Conservation (phyloP, 257 asterid species). For the Ophiorrhiza pumila region DNA sequence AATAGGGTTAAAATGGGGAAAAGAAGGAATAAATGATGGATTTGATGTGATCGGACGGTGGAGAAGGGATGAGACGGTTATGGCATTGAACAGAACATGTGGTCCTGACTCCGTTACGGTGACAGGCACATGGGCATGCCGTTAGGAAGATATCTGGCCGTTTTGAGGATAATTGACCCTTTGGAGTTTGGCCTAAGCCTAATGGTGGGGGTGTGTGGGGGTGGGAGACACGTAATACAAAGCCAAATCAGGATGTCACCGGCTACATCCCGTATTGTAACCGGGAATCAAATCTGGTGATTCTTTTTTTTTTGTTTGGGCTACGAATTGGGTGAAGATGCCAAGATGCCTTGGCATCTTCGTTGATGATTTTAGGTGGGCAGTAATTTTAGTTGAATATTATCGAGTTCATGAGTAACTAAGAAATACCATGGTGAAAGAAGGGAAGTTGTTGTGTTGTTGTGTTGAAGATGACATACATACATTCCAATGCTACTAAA, state of each 20-base stretch:
- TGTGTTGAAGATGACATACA: too few species aligned
- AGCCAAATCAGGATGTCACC: not conserved
- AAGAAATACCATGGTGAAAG: too few species aligned
- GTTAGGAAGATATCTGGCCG: constrained; percentile 62
- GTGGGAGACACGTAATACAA: constrained; percentile 35
- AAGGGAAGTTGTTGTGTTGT: too few species aligned
- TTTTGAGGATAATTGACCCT: constrained; percentile 35
- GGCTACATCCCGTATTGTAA: constrained; percentile 5
- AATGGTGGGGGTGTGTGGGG: too few species aligned
- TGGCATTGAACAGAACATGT: constrained; percentile 52
- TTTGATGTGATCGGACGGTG: constrained; percentile 61
- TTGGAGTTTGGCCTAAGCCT: constrained; percentile 9
- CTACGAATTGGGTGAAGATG: not conserved
- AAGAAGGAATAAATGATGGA: not conserved
- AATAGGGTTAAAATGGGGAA: constrained; percentile 20
- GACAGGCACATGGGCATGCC: constrained; percentile 93
- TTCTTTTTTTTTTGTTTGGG: not conserved
- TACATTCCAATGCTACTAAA: too few species aligned
- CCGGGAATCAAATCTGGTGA: constrained; percentile 10
- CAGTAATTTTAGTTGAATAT: too few species aligned
- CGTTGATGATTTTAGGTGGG: not conserved
- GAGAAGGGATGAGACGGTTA: constrained; percentile 61
- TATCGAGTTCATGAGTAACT: too few species aligned
- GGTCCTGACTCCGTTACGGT: constrained; percentile 96
- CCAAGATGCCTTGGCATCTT: not conserved